These are phyloP conservation scores for Populus deltoides DNA, from an alignment of 345 rosid species.

Conservation along the genomic window DNA sequence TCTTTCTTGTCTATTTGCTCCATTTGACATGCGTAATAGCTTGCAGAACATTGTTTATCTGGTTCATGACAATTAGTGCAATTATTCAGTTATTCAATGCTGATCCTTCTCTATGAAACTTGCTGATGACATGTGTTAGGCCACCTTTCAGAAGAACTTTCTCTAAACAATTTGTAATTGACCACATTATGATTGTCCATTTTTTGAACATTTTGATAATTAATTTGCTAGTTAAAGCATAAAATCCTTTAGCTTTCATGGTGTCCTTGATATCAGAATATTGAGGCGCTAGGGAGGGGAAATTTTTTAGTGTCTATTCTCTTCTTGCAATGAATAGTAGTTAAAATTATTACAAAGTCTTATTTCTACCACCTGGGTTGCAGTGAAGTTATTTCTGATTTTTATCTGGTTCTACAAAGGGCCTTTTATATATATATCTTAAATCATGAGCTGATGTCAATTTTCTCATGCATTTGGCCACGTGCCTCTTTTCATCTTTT, in stretches of 20 bases:
- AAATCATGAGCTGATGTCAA: not conserved
- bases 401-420: not conserved
- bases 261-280: not conserved
- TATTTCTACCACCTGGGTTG: not conserved
- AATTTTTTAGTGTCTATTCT: not conserved
- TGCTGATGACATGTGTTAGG: not conserved
- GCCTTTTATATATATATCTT: not conserved
- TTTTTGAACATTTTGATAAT: not conserved
- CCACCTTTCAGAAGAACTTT: not conserved
- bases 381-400: not conserved
- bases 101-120: not conserved
- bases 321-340: not conserved
- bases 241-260: not conserved
- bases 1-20: not conserved
- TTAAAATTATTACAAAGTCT: not conserved
- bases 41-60: not conserved
- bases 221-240: not conserved
- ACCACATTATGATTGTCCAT: not conserved
- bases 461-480: not conserved
- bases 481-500: not conserved
- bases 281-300: not conserved
- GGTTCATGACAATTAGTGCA: not conserved
- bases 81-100: not conserved
- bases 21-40: not conserved
- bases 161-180: not conserved